Base-by-base conservation (phyloP, 2,329 filamentous ascomycete species). In the Venturia pyrina region DNA sequence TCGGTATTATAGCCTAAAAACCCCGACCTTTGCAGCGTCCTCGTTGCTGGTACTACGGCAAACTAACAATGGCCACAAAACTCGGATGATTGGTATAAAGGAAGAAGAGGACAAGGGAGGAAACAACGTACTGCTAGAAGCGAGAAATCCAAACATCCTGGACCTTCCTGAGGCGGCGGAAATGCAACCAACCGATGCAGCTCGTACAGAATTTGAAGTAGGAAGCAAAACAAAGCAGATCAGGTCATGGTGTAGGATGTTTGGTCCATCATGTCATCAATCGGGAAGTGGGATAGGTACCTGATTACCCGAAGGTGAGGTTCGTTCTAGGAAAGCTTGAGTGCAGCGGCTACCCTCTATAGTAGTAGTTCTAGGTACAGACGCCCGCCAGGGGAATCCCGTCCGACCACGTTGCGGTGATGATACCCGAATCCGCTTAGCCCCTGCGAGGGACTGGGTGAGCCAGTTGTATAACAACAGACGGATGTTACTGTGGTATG, bases 111-210 rank as follows among this genome's bases (percentile, higher is more conserved):
- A 21, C 28, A 21, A 6, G 60, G n/a, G 44, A 40, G 43, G 3
- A 62, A 62, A 46, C 34, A 44, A 46, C 60, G 11, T 62, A 62
- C 60, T 46, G 37, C n/a, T 62, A 17, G 40, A 28, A 28, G 19
- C 60, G 40, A 62, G 37, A 17, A 62, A 28, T 1, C 60, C 60
- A 62, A 62, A 62, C 60, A 62, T 62, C 11, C 6, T 46, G 60
- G 19, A 43, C 19, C 32, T 28, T 37, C 28, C 28, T 5, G 6
- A 19, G 1, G 4, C 4, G 50, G 2, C 5, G 53, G 0, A 57
- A 19, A 4, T n/a, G 53, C 32, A 7, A 37, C 32, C 15, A 2
- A 37, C 15, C 17, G 7, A 37, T 2, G 53, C 8, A 28, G 28
- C 53, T 56, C 37, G 15, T 13, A 8, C 19, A 28, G 21, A 53